Percentiles rank a stretch among this genome's conserved stretches.
phyloP scores from a whole-genome alignment of 2,329 filamentous ascomycete genomes.

The Fusarium dlaminii region DNA sequence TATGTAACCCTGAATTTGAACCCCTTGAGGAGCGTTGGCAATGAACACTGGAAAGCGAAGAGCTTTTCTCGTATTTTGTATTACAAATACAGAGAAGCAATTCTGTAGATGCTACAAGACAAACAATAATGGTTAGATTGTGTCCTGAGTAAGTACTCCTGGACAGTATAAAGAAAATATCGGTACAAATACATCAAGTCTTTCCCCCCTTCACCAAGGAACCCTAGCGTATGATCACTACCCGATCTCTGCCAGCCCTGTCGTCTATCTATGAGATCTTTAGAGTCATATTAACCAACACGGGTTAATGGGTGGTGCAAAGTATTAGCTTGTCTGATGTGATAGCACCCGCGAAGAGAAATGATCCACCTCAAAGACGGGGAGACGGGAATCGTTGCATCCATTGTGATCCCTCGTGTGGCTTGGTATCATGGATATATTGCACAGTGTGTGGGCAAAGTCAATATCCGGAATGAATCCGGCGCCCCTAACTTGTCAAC shows the following conservation, averaged over 20 bases:
- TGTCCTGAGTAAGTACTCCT: neutral
- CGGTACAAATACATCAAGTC: accelerated
- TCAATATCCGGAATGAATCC: too few relatives aligned
- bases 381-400: neutral
- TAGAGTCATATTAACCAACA: too few relatives aligned
- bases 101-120: neutral
- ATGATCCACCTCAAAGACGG: neutral
- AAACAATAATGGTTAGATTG: neutral
- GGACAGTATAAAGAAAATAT: accelerated
- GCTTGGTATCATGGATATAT: accelerated
- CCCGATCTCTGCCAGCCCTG: accelerated
- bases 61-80: accelerated
- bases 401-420: accelerated
- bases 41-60: neutral
- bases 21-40: neutral
- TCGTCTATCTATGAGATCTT: neutral
- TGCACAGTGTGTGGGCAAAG: neutral
- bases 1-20: neutral
- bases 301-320: neutral
- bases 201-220: neutral
- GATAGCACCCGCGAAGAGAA: neutral
- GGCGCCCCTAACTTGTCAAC: neutral
- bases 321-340: too few relatives aligned
- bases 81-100: accelerated
- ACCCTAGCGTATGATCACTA: neutral